Percentiles rank a stretch among this genome's conserved stretches.
Conservation (phyloP, 2,329 filamentous ascomycete genomes). For the Trichophyton verrucosum region DNA sequence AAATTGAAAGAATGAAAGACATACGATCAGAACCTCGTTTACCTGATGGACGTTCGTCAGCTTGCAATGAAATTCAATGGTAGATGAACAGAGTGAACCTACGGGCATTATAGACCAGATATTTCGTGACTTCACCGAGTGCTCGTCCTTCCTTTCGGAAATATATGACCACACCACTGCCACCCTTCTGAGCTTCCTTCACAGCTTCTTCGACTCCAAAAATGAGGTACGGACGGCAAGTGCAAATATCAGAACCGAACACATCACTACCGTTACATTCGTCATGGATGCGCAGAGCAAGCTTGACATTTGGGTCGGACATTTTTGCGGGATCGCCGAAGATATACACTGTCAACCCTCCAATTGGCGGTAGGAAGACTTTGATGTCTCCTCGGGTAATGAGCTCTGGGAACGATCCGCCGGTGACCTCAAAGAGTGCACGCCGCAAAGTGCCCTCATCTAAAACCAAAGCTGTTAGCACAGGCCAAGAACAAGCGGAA, state of each 20-base stretch:
- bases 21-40: constrained; percentile 21
- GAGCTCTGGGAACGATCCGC: constrained; percentile 89
- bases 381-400: constrained; percentile 94
- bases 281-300: constrained; percentile 76
- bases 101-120: constrained; percentile 51
- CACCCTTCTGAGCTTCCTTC: constrained; percentile 88
- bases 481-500: neutral
- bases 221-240: constrained; percentile 80
- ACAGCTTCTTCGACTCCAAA: constrained; percentile 97
- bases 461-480: constrained; percentile 18
- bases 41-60: constrained; percentile 25
- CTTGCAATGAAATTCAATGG: neutral
- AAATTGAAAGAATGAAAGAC: constrained; percentile 12
- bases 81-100: constrained; percentile 21
- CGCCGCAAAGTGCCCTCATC: constrained; percentile 79
- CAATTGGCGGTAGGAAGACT: constrained; percentile 88
- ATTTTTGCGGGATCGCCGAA: constrained; percentile 93
- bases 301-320: constrained; percentile 66
- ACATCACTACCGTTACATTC: constrained; percentile 96
- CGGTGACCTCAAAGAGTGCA: constrained; percentile 86
- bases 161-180: constrained; percentile 91
- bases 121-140: constrained; percentile 87
- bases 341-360: constrained; percentile 89
- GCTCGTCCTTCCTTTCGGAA: constrained; percentile 96
- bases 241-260: constrained; percentile 96